Percentiles rank a stretch among this genome's conserved stretches.
Evolutionary conservation across 108 stramenopile species (phyloP).

Genomic region (Nitzschia inconspicua): DNA sequence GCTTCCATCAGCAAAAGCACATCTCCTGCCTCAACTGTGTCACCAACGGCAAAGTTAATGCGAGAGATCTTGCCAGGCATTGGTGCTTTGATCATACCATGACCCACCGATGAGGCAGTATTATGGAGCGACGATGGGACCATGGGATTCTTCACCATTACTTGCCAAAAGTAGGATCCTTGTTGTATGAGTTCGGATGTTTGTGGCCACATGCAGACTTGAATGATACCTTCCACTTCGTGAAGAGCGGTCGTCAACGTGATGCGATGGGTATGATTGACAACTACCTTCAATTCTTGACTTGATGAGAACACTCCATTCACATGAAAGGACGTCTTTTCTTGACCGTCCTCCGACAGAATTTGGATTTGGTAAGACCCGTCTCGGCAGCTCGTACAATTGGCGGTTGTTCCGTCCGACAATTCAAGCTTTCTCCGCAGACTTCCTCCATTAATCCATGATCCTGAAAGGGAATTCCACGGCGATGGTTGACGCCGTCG

Average conservation of each 20-base stretch:
- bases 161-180: conserved; percentile 25
- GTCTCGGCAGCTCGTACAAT: conserved; percentile 35
- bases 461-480: conserved; percentile 39
- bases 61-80: conserved; percentile 87
- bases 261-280: conserved; percentile 19
- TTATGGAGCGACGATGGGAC: background rate
- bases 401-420: conserved; percentile 16
- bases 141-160: conserved; percentile 21
- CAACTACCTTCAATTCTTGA: conserved; percentile 17
- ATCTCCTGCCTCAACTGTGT: conserved; percentile 62
- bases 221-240: conserved; percentile 15
- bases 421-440: conserved; percentile 2
- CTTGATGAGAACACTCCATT: conserved; percentile 10
- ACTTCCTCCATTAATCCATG: conserved; percentile 40
- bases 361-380: conserved; percentile 45
- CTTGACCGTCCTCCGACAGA: background rate
- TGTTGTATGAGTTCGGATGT: background rate
- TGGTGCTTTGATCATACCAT: conserved; percentile 53
- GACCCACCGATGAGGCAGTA: background rate
- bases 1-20: conserved; percentile 81
- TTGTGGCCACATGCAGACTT: conserved; percentile 47
- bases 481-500: conserved; percentile 16
- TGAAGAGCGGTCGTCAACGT: conserved; percentile 4
- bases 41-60: conserved; percentile 52
- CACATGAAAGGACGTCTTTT: conserved; percentile 9